These are phyloP conservation scores for Paraurostyla sp. DNA, from an alignment of 73 alveolate genomes.

Conservation along the genomic window DNA sequence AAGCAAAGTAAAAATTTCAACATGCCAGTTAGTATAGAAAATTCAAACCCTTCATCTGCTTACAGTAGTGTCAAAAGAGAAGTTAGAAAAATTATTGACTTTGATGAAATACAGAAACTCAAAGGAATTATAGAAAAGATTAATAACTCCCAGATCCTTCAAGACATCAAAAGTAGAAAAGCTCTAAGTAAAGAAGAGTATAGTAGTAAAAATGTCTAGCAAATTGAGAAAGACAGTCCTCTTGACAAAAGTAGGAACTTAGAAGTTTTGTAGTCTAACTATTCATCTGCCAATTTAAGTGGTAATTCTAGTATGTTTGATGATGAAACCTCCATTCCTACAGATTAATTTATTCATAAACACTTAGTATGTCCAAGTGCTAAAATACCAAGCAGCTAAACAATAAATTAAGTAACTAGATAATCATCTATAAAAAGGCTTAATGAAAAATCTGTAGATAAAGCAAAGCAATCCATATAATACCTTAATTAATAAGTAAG, in stretches of 20 bases:
- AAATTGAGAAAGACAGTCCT: no score
- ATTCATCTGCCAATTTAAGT: constrained; percentile 4
- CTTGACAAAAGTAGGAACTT: no score
- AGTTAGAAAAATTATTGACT: background rate
- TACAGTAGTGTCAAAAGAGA: background rate
- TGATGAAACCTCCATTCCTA: background rate
- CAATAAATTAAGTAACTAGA: background rate
- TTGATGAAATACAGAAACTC: background rate
- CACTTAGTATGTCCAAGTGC: no score
- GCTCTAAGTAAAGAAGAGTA: no score
- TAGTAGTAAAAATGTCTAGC: no score
- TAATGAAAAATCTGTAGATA: no score
- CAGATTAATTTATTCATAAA: background rate
- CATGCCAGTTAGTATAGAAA: constrained; percentile 18
- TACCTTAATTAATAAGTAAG: no score
- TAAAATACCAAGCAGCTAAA: no score
- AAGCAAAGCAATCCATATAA: no score
- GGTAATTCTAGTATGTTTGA: background rate
- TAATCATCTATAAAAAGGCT: no score
- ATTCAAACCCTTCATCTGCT: no score
- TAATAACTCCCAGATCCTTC: background rate
- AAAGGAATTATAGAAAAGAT: constrained; percentile 14
- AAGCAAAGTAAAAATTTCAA: constrained; percentile 26
- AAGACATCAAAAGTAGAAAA: background rate
- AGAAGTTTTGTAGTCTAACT: background rate